Base-by-base conservation (phyloP, 805 yeast genomes). In the Zygotorulaspora sp. region DNA sequence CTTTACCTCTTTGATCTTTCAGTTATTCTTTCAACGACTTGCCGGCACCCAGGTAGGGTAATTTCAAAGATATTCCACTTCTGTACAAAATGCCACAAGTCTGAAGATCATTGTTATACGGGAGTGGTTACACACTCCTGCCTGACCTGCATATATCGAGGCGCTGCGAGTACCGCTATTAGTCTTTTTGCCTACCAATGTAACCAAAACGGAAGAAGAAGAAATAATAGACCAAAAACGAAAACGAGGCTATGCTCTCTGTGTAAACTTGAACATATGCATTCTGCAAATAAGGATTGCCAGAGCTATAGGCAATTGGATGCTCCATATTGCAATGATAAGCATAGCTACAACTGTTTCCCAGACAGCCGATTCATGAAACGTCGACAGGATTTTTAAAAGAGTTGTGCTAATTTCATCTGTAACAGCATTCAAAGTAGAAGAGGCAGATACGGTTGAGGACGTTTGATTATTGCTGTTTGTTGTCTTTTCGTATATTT, bases 301-400 rank as follows among this genome's bases (percentile, higher is more conserved):
- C 1, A 55, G 19, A 0, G 72, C 80, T 16, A 70, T 54, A 0
- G 67, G 43, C 2, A 74, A 32, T 45, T 75, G 77, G 0, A 69
- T 4, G 0, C 66, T 1, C 83, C 84, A 81, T 1, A 74, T 20
- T 0, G 60, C 66, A 1, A 78, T 32, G 0, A 81, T 50, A 0
- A 56, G 63, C 3, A 67, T 22, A 0, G 80, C 65, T 2, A 80
- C 62, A 35, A 62, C 64, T 3, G 77, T 53, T 52, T 80, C 85
- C 13, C 62, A 39, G 45, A 58, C 47, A 5, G 77, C 43, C 0
- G 70, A 57, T 2, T 62, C 47, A 30, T 57, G 44, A 29, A 40
- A 40, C 19, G 30, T 27, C 19, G 38, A 28, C 20, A 43, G 32
- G 14, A 37, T 22, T 14, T 33, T 23, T 21, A 30, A 6, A 20